A percentile compares a stretch with the other conserved stretches of the same genome.
phyloP scores from a whole-genome alignment of 768 basidiomycete genomes.

The Fistulinella prunicolor region DNA sequence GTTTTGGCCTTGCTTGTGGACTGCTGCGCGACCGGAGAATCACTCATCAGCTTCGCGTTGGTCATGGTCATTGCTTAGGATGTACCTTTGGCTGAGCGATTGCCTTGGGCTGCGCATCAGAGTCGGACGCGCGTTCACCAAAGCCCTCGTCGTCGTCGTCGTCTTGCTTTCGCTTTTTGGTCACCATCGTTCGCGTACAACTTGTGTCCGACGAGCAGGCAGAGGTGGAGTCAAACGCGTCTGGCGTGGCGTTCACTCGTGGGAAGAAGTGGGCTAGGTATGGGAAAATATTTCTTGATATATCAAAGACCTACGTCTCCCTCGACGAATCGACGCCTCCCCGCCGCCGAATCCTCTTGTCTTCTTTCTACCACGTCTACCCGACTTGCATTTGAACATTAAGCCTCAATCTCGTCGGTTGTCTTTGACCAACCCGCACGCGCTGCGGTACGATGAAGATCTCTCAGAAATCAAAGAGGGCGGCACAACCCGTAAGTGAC shows the following conservation, averaged over 20 bases:
- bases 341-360: slow-evolving; percentile 12
- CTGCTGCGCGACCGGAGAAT: background rate
- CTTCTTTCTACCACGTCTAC: slow-evolving; percentile 11
- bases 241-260: slow-evolving; percentile 7
- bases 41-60: background rate
- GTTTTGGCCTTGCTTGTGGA: slow-evolving; percentile 8
- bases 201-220: too few relatives aligned
- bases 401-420: slow-evolving; percentile 8
- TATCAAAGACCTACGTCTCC: slow-evolving; percentile 28
- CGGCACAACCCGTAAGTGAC: slow-evolving; percentile 65
- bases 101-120: slow-evolving; percentile 11
- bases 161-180: slow-evolving; percentile 19
- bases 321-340: slow-evolving; percentile 8
- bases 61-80: background rate
- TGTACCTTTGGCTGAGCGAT: slow-evolving; percentile 14
- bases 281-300: slow-evolving; percentile 34
- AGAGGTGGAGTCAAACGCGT: background rate
- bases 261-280: background rate
- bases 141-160: slow-evolving; percentile 16
- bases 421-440: slow-evolving; percentile 32
- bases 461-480: slow-evolving; percentile 80
- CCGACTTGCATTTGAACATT: slow-evolving; percentile 2
- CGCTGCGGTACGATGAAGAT: slow-evolving; percentile 80
- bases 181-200: slow-evolving; percentile 8
- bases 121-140: slow-evolving; percentile 13